These are phyloP conservation scores for Malbranchea cinnamomea DNA, from an alignment of 2,329 filamentous ascomycete species.

Conservation along the genomic window DNA sequence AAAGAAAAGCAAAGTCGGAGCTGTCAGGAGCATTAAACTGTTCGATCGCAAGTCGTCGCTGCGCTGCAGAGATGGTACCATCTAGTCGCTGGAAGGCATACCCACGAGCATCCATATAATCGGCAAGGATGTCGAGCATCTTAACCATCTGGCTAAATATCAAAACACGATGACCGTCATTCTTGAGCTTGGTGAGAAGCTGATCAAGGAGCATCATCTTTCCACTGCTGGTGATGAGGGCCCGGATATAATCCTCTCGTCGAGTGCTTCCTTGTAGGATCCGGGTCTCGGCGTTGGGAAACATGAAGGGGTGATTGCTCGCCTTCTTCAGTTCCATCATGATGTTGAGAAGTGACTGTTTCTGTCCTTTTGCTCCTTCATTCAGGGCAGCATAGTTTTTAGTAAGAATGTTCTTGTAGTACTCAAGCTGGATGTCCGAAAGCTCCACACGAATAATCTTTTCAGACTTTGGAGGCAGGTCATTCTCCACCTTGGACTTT, in stretches of 20 bases:
- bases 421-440: conserved; percentile 89
- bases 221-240: conserved; percentile 88
- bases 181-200: conserved; percentile 82
- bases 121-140: conserved; percentile 90
- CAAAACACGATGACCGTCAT: conserved; percentile 84
- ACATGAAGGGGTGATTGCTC: conserved; percentile 98
- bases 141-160: conserved; percentile 99
- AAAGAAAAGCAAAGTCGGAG: conserved; percentile 87
- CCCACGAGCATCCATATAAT: conserved; percentile 85
- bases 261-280: conserved; percentile 66
- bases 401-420: conserved; percentile 97
- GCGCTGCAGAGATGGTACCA: conserved; percentile 78
- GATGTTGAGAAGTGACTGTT: conserved; percentile 89
- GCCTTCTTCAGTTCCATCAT: conserved; percentile 99
- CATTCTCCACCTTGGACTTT: conserved; percentile 94
- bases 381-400: conserved; percentile 91
- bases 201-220: conserved; percentile 99
- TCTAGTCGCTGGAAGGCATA: conserved; percentile 92
- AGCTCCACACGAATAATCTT: conserved; percentile 98
- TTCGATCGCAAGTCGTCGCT: conserved; percentile 86
- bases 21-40: conserved; percentile 97
- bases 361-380: conserved; percentile 76
- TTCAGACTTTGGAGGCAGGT: conserved; percentile 90
- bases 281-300: conserved; percentile 80
- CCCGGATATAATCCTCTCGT: conserved; percentile 81